Conservation (phyloP, 352 stramenopile species). For the Globisporangium rhizosaccharum region DNA sequence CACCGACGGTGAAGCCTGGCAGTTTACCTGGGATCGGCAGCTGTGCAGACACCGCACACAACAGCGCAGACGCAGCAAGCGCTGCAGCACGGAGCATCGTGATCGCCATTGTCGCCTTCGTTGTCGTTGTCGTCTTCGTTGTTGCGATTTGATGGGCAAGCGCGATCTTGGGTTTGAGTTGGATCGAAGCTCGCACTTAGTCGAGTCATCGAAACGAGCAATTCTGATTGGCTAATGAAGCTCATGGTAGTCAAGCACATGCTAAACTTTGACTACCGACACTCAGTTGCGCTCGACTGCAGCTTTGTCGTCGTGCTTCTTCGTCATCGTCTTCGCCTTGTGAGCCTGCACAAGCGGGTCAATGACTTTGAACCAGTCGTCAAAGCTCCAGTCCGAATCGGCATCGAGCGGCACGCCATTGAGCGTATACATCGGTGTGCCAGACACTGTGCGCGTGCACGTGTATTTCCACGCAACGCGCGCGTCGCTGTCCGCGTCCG, state of each 20-base stretch:
- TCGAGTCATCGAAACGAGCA: too few relatives aligned
- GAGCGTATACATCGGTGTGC: constrained; percentile 73
- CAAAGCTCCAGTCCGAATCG: constrained; percentile 38
- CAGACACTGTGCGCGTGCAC: constrained; percentile 63
- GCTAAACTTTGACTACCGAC: too few relatives aligned
- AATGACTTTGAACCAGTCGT: constrained; percentile 55
- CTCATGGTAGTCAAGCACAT: too few relatives aligned
- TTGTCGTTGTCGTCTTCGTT: neutral
- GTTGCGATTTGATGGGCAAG: neutral
- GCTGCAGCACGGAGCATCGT: constrained; percentile 19
- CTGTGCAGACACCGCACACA: constrained; percentile 24
- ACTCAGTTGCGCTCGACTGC: neutral
- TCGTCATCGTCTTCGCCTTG: neutral
- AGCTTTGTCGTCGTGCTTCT: neutral
- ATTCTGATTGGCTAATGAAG: too few relatives aligned
- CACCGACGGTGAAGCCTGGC: constrained; percentile 56
- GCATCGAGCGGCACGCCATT: constrained; percentile 69
- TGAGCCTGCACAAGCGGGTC: constrained; percentile 36
- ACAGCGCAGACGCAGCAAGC: constrained; percentile 9
- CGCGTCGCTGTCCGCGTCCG: constrained; percentile 45
- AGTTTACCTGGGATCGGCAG: constrained; percentile 56
- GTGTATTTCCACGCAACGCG: constrained; percentile 80
- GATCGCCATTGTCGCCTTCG: constrained; percentile 7
- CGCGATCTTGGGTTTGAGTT: neutral
- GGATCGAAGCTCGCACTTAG: too few relatives aligned